Evolutionary conservation across 805 yeast species (phyloP).

Genomic region (Candida insectorum): DNA sequence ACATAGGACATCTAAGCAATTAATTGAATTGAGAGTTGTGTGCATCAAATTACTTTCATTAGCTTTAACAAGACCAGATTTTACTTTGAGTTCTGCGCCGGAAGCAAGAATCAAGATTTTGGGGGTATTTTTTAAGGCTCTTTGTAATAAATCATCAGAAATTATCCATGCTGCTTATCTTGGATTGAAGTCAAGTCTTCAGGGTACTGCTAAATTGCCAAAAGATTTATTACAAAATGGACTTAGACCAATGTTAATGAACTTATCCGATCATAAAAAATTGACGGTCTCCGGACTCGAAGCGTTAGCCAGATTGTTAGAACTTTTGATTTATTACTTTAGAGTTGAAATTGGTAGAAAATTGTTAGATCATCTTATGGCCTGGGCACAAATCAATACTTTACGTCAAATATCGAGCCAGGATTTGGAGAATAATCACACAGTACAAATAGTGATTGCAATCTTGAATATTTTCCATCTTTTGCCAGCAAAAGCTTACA

Average conservation of each 20-base stretch:
- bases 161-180: slow-evolving; percentile 92
- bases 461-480: slow-evolving; percentile 88
- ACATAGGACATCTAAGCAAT: slow-evolving; percentile 82
- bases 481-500: slow-evolving; percentile 87
- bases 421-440: slow-evolving; percentile 75
- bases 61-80: slow-evolving; percentile 82
- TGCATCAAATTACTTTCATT: slow-evolving; percentile 80
- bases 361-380: slow-evolving; percentile 86
- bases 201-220: slow-evolving; percentile 85
- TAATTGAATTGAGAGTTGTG: slow-evolving; percentile 82
- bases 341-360: slow-evolving; percentile 96
- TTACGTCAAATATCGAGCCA: slow-evolving; percentile 74
- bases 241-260: slow-evolving; percentile 91
- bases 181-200: slow-evolving; percentile 78
- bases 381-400: slow-evolving; percentile 88
- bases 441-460: slow-evolving; percentile 84
- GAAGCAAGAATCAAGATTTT: slow-evolving; percentile 80
- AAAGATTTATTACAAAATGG: slow-evolving; percentile 95
- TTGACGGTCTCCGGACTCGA: slow-evolving; percentile 86
- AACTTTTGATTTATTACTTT: slow-evolving; percentile 85
- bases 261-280: slow-evolving; percentile 88
- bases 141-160: slow-evolving; percentile 78
- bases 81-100: slow-evolving; percentile 68
- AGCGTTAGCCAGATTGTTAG: slow-evolving; percentile 83
- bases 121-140: slow-evolving; percentile 91